Base-by-base conservation (phyloP, 2,329 filamentous ascomycete species). In the Phialophora macrospora region DNA sequence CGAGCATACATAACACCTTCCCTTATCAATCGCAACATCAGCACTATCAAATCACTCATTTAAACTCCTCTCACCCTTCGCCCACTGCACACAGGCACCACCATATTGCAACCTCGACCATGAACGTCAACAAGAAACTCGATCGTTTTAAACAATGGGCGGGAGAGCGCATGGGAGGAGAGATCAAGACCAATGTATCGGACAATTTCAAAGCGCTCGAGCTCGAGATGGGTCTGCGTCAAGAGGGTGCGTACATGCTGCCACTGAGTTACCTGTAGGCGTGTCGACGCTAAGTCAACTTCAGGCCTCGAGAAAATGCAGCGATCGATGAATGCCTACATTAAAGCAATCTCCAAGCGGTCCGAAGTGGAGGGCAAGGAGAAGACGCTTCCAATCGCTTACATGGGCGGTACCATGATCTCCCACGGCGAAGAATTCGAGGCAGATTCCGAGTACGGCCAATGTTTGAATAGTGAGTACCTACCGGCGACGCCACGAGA, bases 131-230 rank as follows among this genome's bases (percentile, higher is more conserved):
- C 80, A 97, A 96, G 84, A 97, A 96, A 78, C 88, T 98, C 77
- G 94, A 93, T 80, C 90, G 94, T 75, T 89, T 96, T 83, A 96
- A 94, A 83, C 94, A 98, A 89, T 98, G 94, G 94, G 92, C 93
- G 44, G 92, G 92, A 72, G 94, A 98, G 82, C 92, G 93, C 80
- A 97, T 98, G 91, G 94, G 94, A 73, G 87, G 87, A 71, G 93
- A 97, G 80, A 86, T 89, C 80, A 95, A 93, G 81, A 97, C 94
- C 9, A 87, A 84, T 76, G 88, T 92, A 70, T 90, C 92, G 0
- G 93, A 98, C 60, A 90, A 97, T 75, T 98, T 98, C 85, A 96
- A 91, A 80, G 86, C 87, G 66, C 81, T 98, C 73, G 93, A 98
- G 80, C 83, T 87, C 62, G 94, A 98, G 80, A 98, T 98, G 93